Conservation (phyloP, 768 basidiomycete species). For the Flagelloscypha sp. region DNA sequence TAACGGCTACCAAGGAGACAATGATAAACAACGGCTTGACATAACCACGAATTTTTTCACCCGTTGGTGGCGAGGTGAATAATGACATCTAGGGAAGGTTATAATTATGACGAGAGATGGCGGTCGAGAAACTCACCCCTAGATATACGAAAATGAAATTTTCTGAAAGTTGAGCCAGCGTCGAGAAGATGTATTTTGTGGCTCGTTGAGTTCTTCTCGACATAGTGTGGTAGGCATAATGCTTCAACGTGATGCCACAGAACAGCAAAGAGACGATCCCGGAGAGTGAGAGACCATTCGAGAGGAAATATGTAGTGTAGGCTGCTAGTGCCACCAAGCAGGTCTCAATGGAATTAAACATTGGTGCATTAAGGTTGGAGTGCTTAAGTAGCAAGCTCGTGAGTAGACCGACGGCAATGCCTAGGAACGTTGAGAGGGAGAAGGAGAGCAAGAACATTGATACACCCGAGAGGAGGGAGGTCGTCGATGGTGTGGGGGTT, state of each 20-base stretch:
- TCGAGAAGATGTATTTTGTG: slow-evolving; percentile 92
- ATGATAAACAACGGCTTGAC: slow-evolving; percentile 94
- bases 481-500: too few relatives aligned
- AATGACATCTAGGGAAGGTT: too few relatives aligned
- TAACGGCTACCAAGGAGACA: slow-evolving; percentile 84
- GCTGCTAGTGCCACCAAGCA: slow-evolving; percentile 91
- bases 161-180: slow-evolving; percentile 89
- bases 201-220: slow-evolving; percentile 88
- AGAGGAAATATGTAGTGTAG: slow-evolving; percentile 98
- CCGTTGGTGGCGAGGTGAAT: slow-evolving; percentile 82
- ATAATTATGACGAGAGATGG: too few relatives aligned
- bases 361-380: slow-evolving; percentile 72
- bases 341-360: slow-evolving; percentile 93
- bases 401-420: slow-evolving; percentile 82
- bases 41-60: slow-evolving; percentile 71
- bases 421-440: slow-evolving; percentile 89
- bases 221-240: slow-evolving; percentile 99
- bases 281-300: slow-evolving; percentile 89
- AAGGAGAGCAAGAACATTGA: slow-evolving; percentile 97
- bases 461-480: slow-evolving; percentile 90
- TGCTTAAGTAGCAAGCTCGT: slow-evolving; percentile 94
- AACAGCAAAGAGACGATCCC: slow-evolving; percentile 97
- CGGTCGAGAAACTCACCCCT: too few relatives aligned
- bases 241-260: slow-evolving; percentile 98
- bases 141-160: slow-evolving; percentile 99